Conservation (phyloP, 1,139 yeast genomes). For the Meyerozyma smithsonii region DNA sequence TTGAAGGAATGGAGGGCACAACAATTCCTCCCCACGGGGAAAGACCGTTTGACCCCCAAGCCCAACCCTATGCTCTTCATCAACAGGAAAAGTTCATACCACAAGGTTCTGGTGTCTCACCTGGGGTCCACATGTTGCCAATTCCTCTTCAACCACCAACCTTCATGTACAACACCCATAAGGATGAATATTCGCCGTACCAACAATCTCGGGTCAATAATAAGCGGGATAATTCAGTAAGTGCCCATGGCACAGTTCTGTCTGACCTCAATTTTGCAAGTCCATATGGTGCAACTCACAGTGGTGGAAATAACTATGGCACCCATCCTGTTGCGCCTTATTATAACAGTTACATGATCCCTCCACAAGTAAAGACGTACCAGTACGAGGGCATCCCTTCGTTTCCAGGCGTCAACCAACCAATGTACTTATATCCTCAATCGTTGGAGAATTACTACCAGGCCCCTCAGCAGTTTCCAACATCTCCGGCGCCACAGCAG, state of each 20-base stretch:
- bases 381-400: slow-evolving; percentile 1
- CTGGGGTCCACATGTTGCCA: slow-evolving; percentile 1
- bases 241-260: background rate
- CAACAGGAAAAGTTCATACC: background rate
- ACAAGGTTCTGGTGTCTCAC: background rate
- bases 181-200: background rate
- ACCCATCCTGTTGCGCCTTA: background rate
- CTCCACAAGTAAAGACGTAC: slow-evolving; percentile 1
- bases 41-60: background rate
- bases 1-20: slow-evolving; percentile 16
- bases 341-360: background rate
- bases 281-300: background rate
- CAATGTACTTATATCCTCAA: slow-evolving; percentile 1
- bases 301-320: background rate
- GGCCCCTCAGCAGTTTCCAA: background rate
- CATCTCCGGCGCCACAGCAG: background rate
- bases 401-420: background rate
- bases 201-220: background rate
- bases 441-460: background rate
- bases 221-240: background rate
- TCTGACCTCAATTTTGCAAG: background rate
- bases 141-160: background rate
- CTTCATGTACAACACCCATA: slow-evolving; percentile 2
- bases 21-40: background rate
- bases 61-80: background rate